Percentiles rank a stretch among this genome's conserved stretches.
Conservation (phyloP, 164 flowering plant species). For the Vitis amurensis region DNA sequence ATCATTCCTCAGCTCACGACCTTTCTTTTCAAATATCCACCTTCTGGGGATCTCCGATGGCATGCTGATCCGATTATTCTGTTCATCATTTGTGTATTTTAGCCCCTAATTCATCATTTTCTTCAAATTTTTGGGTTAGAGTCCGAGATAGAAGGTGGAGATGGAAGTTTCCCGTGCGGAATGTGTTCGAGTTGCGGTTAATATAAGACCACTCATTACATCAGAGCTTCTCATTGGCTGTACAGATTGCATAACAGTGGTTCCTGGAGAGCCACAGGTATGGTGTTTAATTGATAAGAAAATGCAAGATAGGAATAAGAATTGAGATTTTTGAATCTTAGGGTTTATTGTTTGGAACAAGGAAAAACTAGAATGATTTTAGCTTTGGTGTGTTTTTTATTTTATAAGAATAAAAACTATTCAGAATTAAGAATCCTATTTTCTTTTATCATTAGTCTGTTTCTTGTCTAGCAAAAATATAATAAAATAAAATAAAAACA, state of each 20-base stretch:
- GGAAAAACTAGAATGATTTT: not conserved
- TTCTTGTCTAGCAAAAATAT: no score
- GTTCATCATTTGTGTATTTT: not conserved
- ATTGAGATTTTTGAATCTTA: not conserved
- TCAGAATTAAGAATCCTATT: no score
- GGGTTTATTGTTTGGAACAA: no score
- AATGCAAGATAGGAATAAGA: not conserved
- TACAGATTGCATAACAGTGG: conserved; percentile 70
- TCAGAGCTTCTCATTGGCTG: conserved; percentile 78
- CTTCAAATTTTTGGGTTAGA: not conserved
- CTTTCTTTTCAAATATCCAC: not conserved
- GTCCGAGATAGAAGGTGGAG: conserved; percentile 1
- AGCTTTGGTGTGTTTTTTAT: not conserved
- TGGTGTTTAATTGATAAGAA: no score
- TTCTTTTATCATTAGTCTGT: no score
- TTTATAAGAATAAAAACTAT: not conserved
- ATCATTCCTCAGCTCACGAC: not conserved
- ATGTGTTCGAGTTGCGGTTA: conserved; percentile 85
- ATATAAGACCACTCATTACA: conserved; percentile 78
- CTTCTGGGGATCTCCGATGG: no score
- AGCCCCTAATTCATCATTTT: not conserved
- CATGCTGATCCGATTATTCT: no score
- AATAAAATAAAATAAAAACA: no score
- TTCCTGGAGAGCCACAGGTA: conserved; percentile 91
- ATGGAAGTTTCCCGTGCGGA: conserved; percentile 31